Conservation (phyloP, 2,329 filamentous ascomycete species). For the Talaromyces pinophilus region DNA sequence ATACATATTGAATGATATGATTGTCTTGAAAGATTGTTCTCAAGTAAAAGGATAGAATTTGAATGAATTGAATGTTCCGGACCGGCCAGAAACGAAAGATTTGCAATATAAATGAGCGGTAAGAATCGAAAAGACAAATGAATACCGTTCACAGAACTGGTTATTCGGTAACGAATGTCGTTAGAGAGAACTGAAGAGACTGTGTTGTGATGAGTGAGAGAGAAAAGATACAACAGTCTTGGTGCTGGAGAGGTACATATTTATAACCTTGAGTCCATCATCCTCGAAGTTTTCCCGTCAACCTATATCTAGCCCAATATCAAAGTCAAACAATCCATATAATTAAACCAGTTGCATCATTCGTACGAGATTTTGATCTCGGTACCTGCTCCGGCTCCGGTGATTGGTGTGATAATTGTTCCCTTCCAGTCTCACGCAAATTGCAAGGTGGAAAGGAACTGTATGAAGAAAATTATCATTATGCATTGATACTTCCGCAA, state of each 20-base stretch:
- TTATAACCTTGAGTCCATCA: neutral
- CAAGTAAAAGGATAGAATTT: neutral
- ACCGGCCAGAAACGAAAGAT: slow-evolving; percentile 1
- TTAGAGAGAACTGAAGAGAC: slow-evolving; percentile 10
- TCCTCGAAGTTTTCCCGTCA: no score
- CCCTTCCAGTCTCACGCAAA: slow-evolving; percentile 4
- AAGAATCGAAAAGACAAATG: neutral
- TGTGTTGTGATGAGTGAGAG: slow-evolving; percentile 5
- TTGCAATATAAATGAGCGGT: neutral
- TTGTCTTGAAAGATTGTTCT: neutral
- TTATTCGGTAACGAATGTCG: slow-evolving; percentile 9
- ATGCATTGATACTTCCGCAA: neutral
- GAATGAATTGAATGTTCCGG: slow-evolving; percentile 5
- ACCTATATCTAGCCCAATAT: neutral
- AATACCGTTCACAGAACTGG: slow-evolving; percentile 13
- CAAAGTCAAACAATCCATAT: neutral
- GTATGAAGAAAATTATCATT: slow-evolving; percentile 3
- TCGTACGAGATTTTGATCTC: neutral
- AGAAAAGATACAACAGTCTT: neutral
- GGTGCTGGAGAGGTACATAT: neutral
- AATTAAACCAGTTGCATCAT: neutral
- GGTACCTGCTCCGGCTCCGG: neutral
- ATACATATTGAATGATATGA: slow-evolving; percentile 5
- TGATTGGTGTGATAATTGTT: neutral
- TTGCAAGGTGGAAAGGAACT: neutral